These are phyloP conservation scores for Gyrodon lividus DNA, from an alignment of 768 basidiomycete genomes.

Conservation along the genomic window DNA sequence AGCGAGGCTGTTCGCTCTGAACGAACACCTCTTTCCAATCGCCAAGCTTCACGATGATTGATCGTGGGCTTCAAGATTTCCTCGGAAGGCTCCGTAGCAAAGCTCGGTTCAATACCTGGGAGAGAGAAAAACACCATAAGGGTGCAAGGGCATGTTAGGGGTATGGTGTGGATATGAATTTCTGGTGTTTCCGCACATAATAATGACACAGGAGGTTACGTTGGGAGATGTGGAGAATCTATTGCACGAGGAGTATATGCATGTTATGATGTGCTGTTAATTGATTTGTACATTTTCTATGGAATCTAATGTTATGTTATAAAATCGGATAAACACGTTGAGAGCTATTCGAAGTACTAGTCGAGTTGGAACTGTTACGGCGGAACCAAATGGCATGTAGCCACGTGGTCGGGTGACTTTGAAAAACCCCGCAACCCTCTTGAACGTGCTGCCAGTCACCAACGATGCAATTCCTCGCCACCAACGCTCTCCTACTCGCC, in stretches of 20 bases:
- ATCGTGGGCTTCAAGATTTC: not conserved
- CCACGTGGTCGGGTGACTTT: no score
- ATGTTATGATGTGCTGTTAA: conserved; percentile 31
- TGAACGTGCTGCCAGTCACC: no score
- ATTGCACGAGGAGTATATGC: conserved; percentile 18
- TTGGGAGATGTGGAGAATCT: conserved; percentile 10
- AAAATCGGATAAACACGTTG: conserved; percentile 6
- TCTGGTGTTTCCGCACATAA: not conserved
- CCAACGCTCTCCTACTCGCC: conserved; percentile 13
- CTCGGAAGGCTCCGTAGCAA: not conserved
- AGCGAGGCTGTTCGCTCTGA: conserved; percentile 9
- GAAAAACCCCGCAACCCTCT: no score
- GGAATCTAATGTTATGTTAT: conserved; percentile 31
- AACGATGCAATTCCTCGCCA: conserved; percentile 15
- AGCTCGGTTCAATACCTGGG: not conserved
- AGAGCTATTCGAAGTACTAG: not conserved
- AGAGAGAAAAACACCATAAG: no score
- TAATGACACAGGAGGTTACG: not conserved
- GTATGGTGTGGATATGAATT: not conserved
- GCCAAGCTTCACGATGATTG: conserved; percentile 20
- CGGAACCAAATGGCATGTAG: not conserved
- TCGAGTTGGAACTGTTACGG: not conserved
- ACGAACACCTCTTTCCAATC: conserved; percentile 16
- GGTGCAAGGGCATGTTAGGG: not conserved
- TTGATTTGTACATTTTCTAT: conserved; percentile 31